phyloP scores from a whole-genome alignment of 1,139 yeast species.

The Taphrina sp. region DNA sequence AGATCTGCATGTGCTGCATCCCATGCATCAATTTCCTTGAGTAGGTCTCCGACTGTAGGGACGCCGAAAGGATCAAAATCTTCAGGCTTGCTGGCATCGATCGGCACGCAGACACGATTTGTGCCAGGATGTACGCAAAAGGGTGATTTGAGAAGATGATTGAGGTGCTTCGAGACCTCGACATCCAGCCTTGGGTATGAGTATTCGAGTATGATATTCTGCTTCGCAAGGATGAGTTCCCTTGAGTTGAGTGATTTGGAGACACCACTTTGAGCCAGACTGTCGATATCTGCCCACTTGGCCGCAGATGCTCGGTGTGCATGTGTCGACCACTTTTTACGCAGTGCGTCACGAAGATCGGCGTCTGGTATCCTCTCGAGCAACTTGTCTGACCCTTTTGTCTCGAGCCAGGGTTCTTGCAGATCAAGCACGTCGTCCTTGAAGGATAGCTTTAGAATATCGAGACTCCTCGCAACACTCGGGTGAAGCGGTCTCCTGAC shows the following conservation, averaged over 20 bases:
- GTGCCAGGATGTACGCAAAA: conserved; percentile 97
- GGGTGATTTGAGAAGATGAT: conserved; percentile 94
- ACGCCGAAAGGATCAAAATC: conserved; percentile 77
- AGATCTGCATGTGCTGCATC: conserved; percentile 50
- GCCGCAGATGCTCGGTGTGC: conserved; percentile 53
- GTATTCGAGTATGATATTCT: conserved; percentile 75
- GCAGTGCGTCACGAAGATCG: conserved; percentile 54
- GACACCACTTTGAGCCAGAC: conserved; percentile 51
- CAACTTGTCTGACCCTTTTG: conserved; percentile 55
- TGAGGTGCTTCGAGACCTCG: conserved; percentile 85
- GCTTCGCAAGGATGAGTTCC: conserved; percentile 66
- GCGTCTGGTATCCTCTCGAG: conserved; percentile 61
- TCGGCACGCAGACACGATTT: conserved; percentile 96
- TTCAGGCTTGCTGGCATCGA: conserved; percentile 56
- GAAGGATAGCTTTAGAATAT: conserved; percentile 63
- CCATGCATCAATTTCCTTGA: conserved; percentile 53
- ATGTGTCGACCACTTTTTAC: conserved; percentile 55
- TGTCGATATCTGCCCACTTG: conserved; percentile 84
- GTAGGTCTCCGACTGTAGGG: conserved; percentile 68
- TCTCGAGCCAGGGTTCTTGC: conserved; percentile 78
- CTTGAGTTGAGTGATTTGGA: conserved; percentile 44
- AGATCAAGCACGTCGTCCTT: conserved; percentile 65
- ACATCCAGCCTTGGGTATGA: conserved; percentile 90
- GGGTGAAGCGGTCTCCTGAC: conserved; percentile 87
- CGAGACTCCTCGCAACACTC: conserved; percentile 68